A percentile compares a stretch with the other conserved stretches of the same genome.
phyloP scores from a whole-genome alignment of 345 rosid genomes.

The Lepidium didymum region DNA sequence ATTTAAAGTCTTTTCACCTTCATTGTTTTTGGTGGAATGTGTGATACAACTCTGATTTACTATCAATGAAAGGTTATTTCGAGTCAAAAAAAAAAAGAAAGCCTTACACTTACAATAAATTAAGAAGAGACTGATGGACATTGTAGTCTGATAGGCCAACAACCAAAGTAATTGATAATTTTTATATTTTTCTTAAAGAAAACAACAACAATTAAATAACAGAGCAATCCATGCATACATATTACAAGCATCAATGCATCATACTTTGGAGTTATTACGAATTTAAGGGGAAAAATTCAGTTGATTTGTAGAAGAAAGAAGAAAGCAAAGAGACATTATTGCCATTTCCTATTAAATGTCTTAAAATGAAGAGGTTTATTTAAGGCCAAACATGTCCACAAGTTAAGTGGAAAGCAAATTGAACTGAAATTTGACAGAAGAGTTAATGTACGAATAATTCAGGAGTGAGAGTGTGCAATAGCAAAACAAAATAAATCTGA shows the following conservation, averaged over 20 bases:
- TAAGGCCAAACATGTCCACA: neutral
- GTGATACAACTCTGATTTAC: neutral
- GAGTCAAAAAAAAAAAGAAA: neutral
- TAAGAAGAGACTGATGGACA: slow-evolving; percentile 5
- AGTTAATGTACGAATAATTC: neutral
- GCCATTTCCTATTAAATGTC: neutral
- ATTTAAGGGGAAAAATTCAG: neutral
- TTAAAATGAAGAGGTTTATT: no score
- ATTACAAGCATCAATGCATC: neutral
- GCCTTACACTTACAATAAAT: neutral
- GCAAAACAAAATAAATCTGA: neutral
- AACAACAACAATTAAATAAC: neutral
- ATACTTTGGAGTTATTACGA: neutral
- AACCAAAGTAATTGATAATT: slow-evolving; percentile 10
- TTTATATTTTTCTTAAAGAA: neutral
- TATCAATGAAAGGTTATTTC: no score
- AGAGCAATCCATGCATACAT: slow-evolving; percentile 24
- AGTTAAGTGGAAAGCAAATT: neutral
- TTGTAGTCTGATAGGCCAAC: slow-evolving; percentile 25
- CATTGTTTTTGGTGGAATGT: neutral
- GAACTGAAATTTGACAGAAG: neutral
- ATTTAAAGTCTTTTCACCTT: neutral
- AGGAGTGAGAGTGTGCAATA: neutral
- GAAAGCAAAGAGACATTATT: neutral
- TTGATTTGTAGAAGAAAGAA: neutral